Evolutionary conservation across 148 eudicot genomes (phyloP).

Genomic region (Rhododendron molle): DNA sequence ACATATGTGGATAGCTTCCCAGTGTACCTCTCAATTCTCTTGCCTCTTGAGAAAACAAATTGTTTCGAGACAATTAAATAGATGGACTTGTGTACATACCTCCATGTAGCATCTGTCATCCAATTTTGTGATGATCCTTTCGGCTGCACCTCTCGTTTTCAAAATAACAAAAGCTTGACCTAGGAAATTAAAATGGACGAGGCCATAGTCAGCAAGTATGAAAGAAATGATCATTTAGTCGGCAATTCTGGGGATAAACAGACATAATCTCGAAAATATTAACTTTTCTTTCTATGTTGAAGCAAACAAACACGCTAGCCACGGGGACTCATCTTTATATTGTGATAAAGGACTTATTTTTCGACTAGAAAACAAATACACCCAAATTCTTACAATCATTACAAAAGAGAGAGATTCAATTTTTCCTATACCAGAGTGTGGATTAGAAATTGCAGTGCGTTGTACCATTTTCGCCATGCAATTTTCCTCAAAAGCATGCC

Average conservation of each 20-base stretch:
- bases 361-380: not conserved
- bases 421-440: slow-evolving; percentile 48
- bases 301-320: not conserved
- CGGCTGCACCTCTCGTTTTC: slow-evolving; percentile 43
- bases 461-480: slow-evolving; percentile 56
- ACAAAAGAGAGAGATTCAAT: slow-evolving; percentile 3
- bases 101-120: slow-evolving; percentile 48
- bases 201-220: not conserved
- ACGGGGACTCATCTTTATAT: not conserved
- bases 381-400: not conserved
- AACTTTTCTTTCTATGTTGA: not conserved
- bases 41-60: not conserved
- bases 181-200: slow-evolving; percentile 12
- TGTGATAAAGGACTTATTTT: not conserved
- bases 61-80: not conserved
- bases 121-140: slow-evolving; percentile 32
- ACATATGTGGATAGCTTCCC: not conserved
- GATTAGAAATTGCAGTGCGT: slow-evolving; percentile 43
- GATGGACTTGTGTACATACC: slow-evolving; percentile 25
- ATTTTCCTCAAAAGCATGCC: slow-evolving; percentile 43
- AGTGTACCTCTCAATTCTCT: not conserved
- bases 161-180: slow-evolving; percentile 57
- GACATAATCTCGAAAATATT: not conserved
- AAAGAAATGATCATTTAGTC: not conserved
- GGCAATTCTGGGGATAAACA: not conserved